Conservation (phyloP, 148 eudicot genomes). For the Chenopodium formosanum region DNA sequence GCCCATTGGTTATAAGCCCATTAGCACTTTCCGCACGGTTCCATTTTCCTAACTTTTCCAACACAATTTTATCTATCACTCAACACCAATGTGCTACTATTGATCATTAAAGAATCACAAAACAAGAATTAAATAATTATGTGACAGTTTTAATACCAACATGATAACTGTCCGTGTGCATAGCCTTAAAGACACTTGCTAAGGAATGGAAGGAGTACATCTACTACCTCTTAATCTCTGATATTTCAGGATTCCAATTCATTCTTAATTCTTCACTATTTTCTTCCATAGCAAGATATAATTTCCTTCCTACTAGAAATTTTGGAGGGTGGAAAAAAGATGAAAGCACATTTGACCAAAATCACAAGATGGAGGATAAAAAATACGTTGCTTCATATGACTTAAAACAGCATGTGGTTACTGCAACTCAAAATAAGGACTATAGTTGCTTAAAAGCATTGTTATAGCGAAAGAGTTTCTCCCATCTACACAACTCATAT, state of each 20-base stretch:
- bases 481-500: neutral
- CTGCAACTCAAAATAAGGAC: neutral
- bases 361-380: too few relatives aligned
- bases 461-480: neutral
- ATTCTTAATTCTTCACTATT: neutral
- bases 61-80: neutral
- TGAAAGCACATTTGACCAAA: neutral
- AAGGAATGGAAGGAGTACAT: neutral
- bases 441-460: neutral
- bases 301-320: neutral
- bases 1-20: neutral
- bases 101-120: neutral
- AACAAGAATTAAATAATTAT: neutral
- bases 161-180: neutral
- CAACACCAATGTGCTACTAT: neutral
- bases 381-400: neutral
- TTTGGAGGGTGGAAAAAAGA: neutral
- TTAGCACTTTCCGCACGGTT: too few relatives aligned
- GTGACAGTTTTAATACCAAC: neutral
- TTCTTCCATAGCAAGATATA: constrained; percentile 9
- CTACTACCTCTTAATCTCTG: neutral
- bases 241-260: neutral
- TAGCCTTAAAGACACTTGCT: neutral
- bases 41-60: neutral
- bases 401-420: neutral